Base-by-base conservation (phyloP, 2,329 filamentous ascomycete genomes). In the Penicillium sp. region DNA sequence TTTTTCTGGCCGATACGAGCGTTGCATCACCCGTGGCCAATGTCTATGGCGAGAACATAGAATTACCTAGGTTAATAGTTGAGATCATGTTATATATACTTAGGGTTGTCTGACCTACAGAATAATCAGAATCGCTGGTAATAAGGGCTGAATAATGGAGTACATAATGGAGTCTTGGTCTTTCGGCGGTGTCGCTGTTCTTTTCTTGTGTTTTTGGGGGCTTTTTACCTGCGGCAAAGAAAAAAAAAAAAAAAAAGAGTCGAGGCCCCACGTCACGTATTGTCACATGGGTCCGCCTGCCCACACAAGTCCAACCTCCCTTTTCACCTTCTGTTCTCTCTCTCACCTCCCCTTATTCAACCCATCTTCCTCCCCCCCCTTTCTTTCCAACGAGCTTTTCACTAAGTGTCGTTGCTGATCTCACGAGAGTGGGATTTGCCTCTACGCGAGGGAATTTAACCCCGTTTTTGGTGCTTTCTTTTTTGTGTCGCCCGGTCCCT, bases 341-440 rank as follows among this genome's bases (percentile, higher is more conserved):
- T 41, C 41, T 58, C 46, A 54, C 50, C 51, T 52, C 55, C 50
- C 57, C 53, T 55, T 51, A 55, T 58, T 55, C 51, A 54, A 56
- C 47, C 48, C 27, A 53, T 46, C 55, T 51, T 57, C 37, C 44
- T 43, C 46, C 48, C 41, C 48, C 44, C 32, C 15, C 29, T 46
- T 51, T 35, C 44, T 47, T 56, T 56, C 55, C 64, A 70, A 72
- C 73, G 73, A 76, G 72, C 73, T 75, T 76, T 76, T 76, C 70
- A 75, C 72, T 75, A 76, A 75, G 73, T 72, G 68, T 76, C 72
- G 73, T 75, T 73, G 65, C 60, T 59, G 50, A 59, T 43, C 53
- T 61, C 52, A 59, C 67, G 56, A 50, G 53, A 49, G 52, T 59
- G 54, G 56, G 52, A 49, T 56, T 61, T 55, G 57, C 54, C 56